Evolutionary conservation across 179 eudicot genomes (phyloP).

Genomic region (Beta lomatogona): DNA sequence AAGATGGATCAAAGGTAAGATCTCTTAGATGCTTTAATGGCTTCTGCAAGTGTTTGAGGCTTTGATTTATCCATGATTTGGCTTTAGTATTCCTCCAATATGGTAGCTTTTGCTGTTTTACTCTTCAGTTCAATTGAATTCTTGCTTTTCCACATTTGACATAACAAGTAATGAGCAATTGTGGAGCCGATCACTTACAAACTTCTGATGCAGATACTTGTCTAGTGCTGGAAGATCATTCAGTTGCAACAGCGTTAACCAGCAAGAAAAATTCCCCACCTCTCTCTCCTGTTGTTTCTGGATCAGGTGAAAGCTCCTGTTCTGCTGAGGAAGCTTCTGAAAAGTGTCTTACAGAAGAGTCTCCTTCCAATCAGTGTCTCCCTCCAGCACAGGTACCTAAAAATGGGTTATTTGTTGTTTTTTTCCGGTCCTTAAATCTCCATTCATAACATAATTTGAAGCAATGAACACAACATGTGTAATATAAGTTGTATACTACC

Average conservation of each 20-base stretch:
- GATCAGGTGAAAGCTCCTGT: slow-evolving; percentile 21
- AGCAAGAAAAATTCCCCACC: slow-evolving; percentile 17
- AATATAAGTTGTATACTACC: no score
- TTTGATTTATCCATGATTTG: slow-evolving; percentile 2
- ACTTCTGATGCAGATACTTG: slow-evolving; percentile 21
- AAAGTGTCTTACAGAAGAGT: slow-evolving; percentile 16
- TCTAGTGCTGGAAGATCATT: slow-evolving; percentile 13
- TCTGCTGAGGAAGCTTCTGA: slow-evolving; percentile 12
- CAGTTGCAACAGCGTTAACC: slow-evolving; percentile 12
- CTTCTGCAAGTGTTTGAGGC: neutral
- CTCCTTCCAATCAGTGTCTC: slow-evolving; percentile 8
- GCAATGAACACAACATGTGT: no score
- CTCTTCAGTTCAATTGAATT: slow-evolving; percentile 8
- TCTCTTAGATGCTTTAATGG: neutral
- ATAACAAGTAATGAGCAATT: slow-evolving; percentile 11
- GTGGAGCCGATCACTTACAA: slow-evolving; percentile 20
- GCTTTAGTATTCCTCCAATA: slow-evolving; percentile 1
- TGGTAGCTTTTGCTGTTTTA: neutral
- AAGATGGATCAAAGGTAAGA: slow-evolving; percentile 31
- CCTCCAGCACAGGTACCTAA: slow-evolving; percentile 28
- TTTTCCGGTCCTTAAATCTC: neutral
- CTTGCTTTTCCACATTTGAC: slow-evolving; percentile 22
- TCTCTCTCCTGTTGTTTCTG: slow-evolving; percentile 23
- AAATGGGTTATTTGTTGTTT: neutral
- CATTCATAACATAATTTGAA: neutral